phyloP scores from a whole-genome alignment of 345 rosid genomes.

The Murraya paniculata region DNA sequence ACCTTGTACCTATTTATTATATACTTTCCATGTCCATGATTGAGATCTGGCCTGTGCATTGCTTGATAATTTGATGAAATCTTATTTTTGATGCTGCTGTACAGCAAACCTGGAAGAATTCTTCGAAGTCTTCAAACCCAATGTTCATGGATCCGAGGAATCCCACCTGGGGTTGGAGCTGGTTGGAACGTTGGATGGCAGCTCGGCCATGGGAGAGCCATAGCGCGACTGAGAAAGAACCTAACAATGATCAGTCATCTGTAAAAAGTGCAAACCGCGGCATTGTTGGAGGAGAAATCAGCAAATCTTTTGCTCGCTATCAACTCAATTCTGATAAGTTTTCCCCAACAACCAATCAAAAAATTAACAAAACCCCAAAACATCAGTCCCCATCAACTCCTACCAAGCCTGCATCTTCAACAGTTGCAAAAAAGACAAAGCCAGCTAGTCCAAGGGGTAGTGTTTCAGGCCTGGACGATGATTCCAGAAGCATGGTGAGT shows the following conservation, averaged over 20 bases:
- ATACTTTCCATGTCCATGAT: neutral
- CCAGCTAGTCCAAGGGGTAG: constrained; percentile 47
- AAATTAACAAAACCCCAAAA: constrained; percentile 42
- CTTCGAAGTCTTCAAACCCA: constrained; percentile 51
- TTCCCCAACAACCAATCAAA: constrained; percentile 63
- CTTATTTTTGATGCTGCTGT: constrained; percentile 4
- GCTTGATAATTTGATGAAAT: neutral
- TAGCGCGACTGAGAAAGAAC: constrained; percentile 55
- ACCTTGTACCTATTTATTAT: neutral
- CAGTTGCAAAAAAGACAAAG: constrained; percentile 58
- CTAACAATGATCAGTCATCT: constrained; percentile 43
- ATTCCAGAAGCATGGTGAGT: constrained; percentile 63
- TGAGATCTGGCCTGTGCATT: neutral
- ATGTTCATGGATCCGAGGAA: constrained; percentile 83
- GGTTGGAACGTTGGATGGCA: constrained; percentile 99
- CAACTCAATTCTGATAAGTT: constrained; percentile 62
- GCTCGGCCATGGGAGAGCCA: constrained; percentile 72
- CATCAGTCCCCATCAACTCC: constrained; percentile 63
- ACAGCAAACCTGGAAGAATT: constrained; percentile 88
- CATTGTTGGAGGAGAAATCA: constrained; percentile 54
- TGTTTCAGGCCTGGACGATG: constrained; percentile 52
- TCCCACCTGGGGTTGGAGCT: constrained; percentile 98
- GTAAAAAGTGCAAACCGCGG: constrained; percentile 42
- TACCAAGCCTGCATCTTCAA: constrained; percentile 41
- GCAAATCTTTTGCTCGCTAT: constrained; percentile 57